Evolutionary conservation across 176 grass and related monocot species (phyloP).

Genomic region (Rhynchospora breviuscula): DNA sequence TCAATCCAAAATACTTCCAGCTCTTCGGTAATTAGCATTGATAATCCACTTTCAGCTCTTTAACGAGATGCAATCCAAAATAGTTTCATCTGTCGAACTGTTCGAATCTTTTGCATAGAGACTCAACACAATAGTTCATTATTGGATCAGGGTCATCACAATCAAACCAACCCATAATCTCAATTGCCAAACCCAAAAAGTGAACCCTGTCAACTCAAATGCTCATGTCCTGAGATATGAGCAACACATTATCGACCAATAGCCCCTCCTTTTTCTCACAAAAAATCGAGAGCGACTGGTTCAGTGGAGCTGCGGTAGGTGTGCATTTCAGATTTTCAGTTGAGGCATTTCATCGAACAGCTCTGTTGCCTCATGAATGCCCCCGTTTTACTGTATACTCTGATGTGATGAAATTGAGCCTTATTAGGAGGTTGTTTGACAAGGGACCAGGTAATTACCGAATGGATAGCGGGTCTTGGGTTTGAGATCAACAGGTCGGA

Average conservation of each 20-base stretch:
- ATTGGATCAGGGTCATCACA: conserved; percentile 21
- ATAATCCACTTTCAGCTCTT: conserved; percentile 13
- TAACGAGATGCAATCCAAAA: conserved; percentile 38
- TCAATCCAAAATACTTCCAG: conserved; percentile 20
- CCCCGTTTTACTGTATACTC: neutral
- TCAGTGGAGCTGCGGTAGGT: conserved; percentile 19
- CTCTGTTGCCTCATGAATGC: conserved; percentile 23
- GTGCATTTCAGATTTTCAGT: neutral
- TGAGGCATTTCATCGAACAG: conserved; percentile 38
- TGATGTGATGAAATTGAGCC: conserved; percentile 18
- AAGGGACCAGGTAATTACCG: neutral
- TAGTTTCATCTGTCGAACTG: neutral
- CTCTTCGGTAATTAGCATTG: too few species aligned
- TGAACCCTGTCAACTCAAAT: conserved; percentile 28
- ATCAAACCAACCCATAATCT: conserved; percentile 27
- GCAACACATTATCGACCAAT: conserved; percentile 29
- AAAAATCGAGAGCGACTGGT: conserved; percentile 23
- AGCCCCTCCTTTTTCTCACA: conserved; percentile 30
- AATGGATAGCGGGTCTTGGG: neutral
- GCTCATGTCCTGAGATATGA: conserved; percentile 28
- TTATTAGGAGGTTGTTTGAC: conserved; percentile 16
- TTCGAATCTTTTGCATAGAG: conserved; percentile 27
- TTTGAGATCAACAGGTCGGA: neutral
- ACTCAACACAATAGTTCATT: conserved; percentile 26
- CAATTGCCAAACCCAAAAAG: conserved; percentile 30